Percentiles rank a stretch among this genome's conserved stretches.
Conservation (phyloP, 2,329 filamentous ascomycete genomes). For the Lasiodiplodia hormozganensis region DNA sequence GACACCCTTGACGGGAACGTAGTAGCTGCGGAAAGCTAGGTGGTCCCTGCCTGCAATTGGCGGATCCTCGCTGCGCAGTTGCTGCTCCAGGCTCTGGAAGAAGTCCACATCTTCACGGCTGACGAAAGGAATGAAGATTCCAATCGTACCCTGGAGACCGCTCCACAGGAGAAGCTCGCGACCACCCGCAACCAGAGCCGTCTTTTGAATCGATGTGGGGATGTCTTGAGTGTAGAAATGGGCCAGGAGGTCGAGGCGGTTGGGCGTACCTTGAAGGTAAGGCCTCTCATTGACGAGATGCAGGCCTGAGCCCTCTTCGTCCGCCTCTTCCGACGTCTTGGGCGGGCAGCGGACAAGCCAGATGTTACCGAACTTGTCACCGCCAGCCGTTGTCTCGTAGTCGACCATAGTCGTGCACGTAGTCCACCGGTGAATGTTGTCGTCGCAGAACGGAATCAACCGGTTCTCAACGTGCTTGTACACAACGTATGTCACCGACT, state of each 20-base stretch:
- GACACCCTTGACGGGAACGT: constrained; percentile 92
- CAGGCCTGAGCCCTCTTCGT: constrained; percentile 88
- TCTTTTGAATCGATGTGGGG: constrained; percentile 87
- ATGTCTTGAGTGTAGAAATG: constrained; percentile 94
- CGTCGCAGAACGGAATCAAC: constrained; percentile 91
- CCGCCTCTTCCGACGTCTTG: constrained; percentile 86
- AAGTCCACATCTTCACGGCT: constrained; percentile 95
- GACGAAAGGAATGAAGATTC: constrained; percentile 89
- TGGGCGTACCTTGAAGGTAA: constrained; percentile 88
- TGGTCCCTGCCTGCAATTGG: constrained; percentile 93
- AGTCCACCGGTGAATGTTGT: constrained; percentile 88
- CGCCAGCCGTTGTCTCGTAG: constrained; percentile 93
- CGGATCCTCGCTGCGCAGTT: constrained; percentile 81
- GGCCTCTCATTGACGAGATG: constrained; percentile 89
- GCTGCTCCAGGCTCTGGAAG: constrained; percentile 91
- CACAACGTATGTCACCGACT: constrained; percentile 89
- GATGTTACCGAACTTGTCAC: constrained; percentile 97
- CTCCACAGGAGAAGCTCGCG: constrained; percentile 93
- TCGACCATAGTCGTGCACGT: constrained; percentile 93
- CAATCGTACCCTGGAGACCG: constrained; percentile 92
- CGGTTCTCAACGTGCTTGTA: constrained; percentile 93
- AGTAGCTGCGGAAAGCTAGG: constrained; percentile 93
- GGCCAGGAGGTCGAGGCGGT: constrained; percentile 82
- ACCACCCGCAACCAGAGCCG: constrained; percentile 86
- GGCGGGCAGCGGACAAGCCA: constrained; percentile 89